Evolutionary conservation across 2,329 filamentous ascomycete genomes (phyloP).

Genomic region (Epichloe scottii): DNA sequence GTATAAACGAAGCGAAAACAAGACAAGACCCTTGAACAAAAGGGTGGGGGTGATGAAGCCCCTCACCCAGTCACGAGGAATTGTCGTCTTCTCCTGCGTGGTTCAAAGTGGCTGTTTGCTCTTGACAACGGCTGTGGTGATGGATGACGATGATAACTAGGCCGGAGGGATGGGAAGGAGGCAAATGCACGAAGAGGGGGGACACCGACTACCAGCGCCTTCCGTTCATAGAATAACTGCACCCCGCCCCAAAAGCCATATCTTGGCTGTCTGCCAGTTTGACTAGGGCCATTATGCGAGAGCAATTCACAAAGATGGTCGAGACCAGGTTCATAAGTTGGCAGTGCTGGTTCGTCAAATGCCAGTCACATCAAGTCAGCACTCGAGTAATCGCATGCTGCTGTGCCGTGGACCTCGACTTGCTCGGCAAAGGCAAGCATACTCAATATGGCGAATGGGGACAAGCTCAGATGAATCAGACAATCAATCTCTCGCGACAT

Average conservation of each 20-base stretch:
- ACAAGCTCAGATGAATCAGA: too few species aligned
- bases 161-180: background rate
- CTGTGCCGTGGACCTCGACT: too few species aligned
- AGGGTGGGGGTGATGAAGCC: background rate
- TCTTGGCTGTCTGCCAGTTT: background rate
- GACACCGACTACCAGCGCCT: slow-evolving; percentile 1
- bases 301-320: slow-evolving; percentile 10
- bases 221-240: background rate
- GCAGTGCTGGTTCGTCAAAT: background rate
- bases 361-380: too few species aligned
- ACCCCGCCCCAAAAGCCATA: background rate
- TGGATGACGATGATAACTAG: slow-evolving; percentile 1
- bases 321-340: slow-evolving; percentile 17
- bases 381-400: too few species aligned
- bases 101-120: background rate
- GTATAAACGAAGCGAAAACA: background rate
- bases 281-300: background rate
- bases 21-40: background rate
- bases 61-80: slow-evolving; percentile 1
- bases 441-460: too few species aligned
- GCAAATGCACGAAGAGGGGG: background rate
- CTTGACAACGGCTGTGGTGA: background rate
- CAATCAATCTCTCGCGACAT: too few species aligned
- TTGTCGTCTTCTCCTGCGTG: background rate
- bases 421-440: too few species aligned